Conservation (phyloP, 2,329 filamentous ascomycete genomes). For the Neofusicoccum ribis region DNA sequence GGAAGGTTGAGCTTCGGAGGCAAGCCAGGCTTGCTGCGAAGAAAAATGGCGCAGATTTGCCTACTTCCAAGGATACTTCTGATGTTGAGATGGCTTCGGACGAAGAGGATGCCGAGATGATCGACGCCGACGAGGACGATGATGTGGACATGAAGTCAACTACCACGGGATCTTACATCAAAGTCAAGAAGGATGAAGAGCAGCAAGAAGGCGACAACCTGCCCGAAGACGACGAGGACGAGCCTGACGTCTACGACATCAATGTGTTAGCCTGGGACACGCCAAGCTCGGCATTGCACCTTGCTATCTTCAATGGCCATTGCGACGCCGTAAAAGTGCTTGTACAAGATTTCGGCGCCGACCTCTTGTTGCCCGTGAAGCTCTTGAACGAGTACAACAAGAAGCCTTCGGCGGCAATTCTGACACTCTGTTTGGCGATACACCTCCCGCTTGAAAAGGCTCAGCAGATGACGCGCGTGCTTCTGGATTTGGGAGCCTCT, state of each 20-base stretch:
- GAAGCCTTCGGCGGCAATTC: constrained; percentile 59
- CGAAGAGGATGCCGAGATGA: constrained; percentile 49
- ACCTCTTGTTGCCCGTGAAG: constrained; percentile 74
- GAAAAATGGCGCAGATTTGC: background rate
- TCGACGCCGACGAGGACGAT: constrained; percentile 52
- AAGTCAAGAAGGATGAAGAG: constrained; percentile 55
- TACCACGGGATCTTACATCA: constrained; percentile 72
- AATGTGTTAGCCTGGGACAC: constrained; percentile 80
- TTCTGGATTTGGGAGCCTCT: constrained; percentile 71
- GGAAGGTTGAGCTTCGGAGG: constrained; percentile 54
- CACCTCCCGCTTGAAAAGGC: constrained; percentile 64
- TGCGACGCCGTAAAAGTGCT: constrained; percentile 67
- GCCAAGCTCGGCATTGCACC: constrained; percentile 71
- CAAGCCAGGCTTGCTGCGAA: constrained; percentile 33
- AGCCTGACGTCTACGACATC: constrained; percentile 78
- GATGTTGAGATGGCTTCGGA: constrained; percentile 23
- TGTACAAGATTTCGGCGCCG: constrained; percentile 71
- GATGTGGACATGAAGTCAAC: constrained; percentile 32
- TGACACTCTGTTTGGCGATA: constrained; percentile 69
- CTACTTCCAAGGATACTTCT: background rate
- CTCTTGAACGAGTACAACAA: constrained; percentile 52
- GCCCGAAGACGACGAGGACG: constrained; percentile 59
- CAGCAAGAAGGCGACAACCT: constrained; percentile 43
- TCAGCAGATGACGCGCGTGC: constrained; percentile 62
- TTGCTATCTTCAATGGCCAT: constrained; percentile 75